These are phyloP conservation scores for Ophiocordyceps sinensis DNA, from an alignment of 2,329 filamentous ascomycete genomes.

Conservation along the genomic window DNA sequence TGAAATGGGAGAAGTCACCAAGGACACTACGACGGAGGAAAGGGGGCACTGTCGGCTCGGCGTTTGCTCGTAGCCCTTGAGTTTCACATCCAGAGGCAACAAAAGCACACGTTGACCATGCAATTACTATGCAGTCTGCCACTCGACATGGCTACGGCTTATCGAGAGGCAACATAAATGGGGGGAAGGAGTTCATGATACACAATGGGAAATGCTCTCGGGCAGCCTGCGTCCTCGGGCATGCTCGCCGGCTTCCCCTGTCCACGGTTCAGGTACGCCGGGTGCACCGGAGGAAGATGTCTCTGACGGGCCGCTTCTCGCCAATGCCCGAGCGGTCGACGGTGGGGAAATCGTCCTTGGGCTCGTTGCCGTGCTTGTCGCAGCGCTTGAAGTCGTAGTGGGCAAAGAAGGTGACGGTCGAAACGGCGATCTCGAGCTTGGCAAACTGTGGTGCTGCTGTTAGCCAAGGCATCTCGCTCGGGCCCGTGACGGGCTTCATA, in stretches of 20 bases:
- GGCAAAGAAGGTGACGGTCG: constrained; percentile 32
- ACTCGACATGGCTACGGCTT: too few species aligned
- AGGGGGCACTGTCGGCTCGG: too few species aligned
- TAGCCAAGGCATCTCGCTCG: background rate
- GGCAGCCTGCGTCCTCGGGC: too few species aligned
- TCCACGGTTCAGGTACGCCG: background rate
- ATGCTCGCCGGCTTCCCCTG: background rate
- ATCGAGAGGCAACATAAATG: too few species aligned
- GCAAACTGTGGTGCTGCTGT: constrained; percentile 24
- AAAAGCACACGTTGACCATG: too few species aligned
- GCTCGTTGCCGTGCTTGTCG: constrained; percentile 22
- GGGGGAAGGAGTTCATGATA: too few species aligned
- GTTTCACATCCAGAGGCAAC: too few species aligned
- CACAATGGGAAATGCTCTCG: too few species aligned
- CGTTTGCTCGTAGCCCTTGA: too few species aligned
- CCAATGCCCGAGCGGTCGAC: constrained; percentile 5
- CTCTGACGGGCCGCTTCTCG: constrained; percentile 6
- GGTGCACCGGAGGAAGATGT: constrained; percentile 3
- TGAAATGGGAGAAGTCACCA: too few species aligned
- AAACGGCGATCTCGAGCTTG: constrained; percentile 36
- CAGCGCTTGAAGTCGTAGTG: constrained; percentile 30
- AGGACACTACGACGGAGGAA: too few species aligned
- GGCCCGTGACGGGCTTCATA: background rate
- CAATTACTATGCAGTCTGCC: too few species aligned
- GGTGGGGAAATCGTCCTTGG: constrained; percentile 3